Percentiles rank a stretch among this genome's conserved stretches.
phyloP scores from a whole-genome alignment of 1,284 basidiomycete species.

The Melanopsichium pennsylvanicum region DNA sequence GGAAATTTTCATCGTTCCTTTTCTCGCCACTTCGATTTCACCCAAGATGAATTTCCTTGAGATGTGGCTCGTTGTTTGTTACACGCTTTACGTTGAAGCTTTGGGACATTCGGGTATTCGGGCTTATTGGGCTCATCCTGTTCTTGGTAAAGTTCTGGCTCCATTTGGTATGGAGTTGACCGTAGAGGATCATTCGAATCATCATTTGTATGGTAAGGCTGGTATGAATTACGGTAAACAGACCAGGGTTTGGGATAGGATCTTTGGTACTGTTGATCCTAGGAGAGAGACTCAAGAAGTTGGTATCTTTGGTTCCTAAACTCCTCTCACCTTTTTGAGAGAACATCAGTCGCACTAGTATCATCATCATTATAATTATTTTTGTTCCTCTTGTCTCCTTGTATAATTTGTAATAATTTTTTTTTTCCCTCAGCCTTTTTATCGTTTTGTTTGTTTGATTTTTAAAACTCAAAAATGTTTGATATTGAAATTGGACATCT shows the following conservation, averaged over 20 bases:
- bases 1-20: conserved; percentile 56
- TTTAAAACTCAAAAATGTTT: too few species aligned
- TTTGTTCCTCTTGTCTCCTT: background rate
- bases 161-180: conserved; percentile 58
- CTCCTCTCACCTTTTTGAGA: background rate
- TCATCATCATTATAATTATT: too few species aligned
- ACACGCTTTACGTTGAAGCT: conserved; percentile 52
- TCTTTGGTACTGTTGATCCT: conserved; percentile 62
- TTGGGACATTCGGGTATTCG: conserved; percentile 60
- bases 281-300: conserved; percentile 51
- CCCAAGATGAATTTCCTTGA: conserved; percentile 59
- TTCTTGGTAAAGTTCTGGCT: conserved; percentile 36
- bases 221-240: conserved; percentile 64
- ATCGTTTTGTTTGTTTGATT: too few species aligned
- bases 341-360: background rate
- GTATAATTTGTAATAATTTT: background rate
- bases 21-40: conserved; percentile 46
- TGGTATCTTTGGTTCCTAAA: conserved; percentile 29
- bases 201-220: conserved; percentile 61
- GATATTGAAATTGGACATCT: too few species aligned
- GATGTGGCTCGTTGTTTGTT: conserved; percentile 50
- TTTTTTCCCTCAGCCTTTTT: too few species aligned
- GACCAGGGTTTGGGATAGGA: conserved; percentile 60
- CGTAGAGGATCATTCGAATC: conserved; percentile 65
- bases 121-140: conserved; percentile 48